phyloP scores from a whole-genome alignment of 495 filamentous ascomycete genomes.

The Amphirosellinia nigrospora region DNA sequence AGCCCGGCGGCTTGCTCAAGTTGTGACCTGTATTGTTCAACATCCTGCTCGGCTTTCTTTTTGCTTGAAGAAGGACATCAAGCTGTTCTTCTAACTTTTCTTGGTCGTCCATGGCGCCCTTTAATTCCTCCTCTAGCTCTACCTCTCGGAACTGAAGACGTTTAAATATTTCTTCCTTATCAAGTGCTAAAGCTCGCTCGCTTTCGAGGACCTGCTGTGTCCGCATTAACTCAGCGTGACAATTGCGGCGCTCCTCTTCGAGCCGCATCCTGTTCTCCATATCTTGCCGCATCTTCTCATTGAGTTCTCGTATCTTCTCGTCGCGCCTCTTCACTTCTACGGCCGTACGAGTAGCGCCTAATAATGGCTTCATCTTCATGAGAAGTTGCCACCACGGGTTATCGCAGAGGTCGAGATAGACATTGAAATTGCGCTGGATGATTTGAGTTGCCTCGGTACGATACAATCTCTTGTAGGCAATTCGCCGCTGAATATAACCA shows the following conservation, averaged over 20 bases:
- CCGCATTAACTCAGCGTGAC: slow-evolving; percentile 83
- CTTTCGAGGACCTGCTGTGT: slow-evolving; percentile 94
- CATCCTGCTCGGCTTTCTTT: slow-evolving; percentile 88
- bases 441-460: slow-evolving; percentile 93
- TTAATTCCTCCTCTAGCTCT: slow-evolving; percentile 88
- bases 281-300: slow-evolving; percentile 81
- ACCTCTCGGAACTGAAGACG: slow-evolving; percentile 87
- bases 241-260: slow-evolving; percentile 90
- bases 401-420: slow-evolving; percentile 84
- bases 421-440: slow-evolving; percentile 89
- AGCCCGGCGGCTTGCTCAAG: slow-evolving; percentile 91
- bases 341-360: slow-evolving; percentile 88
- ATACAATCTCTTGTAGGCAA: slow-evolving; percentile 90
- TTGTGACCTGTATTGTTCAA: slow-evolving; percentile 77
- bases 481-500: slow-evolving; percentile 85
- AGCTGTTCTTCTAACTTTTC: slow-evolving; percentile 92
- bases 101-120: slow-evolving; percentile 93
- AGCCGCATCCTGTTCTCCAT: slow-evolving; percentile 74
- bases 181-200: slow-evolving; percentile 89
- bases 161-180: slow-evolving; percentile 99
- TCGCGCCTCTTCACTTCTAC: slow-evolving; percentile 93
- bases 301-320: slow-evolving; percentile 86
- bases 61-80: slow-evolving; percentile 85
- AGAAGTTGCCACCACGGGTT: slow-evolving; percentile 98
- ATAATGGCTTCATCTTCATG: slow-evolving; percentile 91